Evolutionary conservation across 2,329 filamentous ascomycete species (phyloP).

Genomic region (Parastagonospora nodorum): DNA sequence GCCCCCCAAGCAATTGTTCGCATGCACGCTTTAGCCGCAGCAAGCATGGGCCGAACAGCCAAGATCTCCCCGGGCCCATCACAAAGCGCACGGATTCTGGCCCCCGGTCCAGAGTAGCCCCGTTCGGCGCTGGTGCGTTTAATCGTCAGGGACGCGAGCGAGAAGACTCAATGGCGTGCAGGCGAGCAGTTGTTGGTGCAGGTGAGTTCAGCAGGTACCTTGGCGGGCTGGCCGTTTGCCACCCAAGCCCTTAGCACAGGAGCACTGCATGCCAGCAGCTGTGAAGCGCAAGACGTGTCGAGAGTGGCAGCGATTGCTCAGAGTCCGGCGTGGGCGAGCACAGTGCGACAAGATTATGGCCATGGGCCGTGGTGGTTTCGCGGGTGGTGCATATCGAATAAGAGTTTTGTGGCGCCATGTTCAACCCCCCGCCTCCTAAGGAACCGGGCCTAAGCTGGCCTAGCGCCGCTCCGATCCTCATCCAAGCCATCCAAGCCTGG

Average conservation of each 20-base stretch:
- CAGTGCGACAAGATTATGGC: constrained; percentile 2
- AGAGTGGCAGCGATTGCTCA: constrained; percentile 1
- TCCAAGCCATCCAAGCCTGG: constrained; percentile 12
- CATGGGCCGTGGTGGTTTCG: not conserved
- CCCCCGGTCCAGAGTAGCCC: constrained; percentile 2
- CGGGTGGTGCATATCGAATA: constrained; percentile 3
- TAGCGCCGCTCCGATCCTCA: constrained; percentile 13
- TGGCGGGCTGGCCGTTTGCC: not conserved
- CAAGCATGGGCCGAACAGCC: constrained; percentile 14
- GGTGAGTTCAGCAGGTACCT: too few species aligned
- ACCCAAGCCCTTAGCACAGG: not conserved
- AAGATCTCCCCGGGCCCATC: constrained; percentile 17
- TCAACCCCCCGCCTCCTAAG: constrained; percentile 1
- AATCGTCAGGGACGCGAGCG: not conserved
- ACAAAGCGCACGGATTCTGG: constrained; percentile 12
- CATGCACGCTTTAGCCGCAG: constrained; percentile 12
- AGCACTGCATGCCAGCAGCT: not conserved
- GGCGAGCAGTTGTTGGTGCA: too few species aligned
- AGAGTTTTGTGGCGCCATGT: not conserved
- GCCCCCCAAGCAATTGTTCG: constrained; percentile 10
- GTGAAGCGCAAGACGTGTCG: constrained; percentile 1
- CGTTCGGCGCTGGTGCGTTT: not conserved
- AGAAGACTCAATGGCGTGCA: not conserved
- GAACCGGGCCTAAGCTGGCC: constrained; percentile 8
- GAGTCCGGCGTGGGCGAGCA: constrained; percentile 8